phyloP scores from a whole-genome alignment of 306 rosid genomes.

The Pueraria montana region DNA sequence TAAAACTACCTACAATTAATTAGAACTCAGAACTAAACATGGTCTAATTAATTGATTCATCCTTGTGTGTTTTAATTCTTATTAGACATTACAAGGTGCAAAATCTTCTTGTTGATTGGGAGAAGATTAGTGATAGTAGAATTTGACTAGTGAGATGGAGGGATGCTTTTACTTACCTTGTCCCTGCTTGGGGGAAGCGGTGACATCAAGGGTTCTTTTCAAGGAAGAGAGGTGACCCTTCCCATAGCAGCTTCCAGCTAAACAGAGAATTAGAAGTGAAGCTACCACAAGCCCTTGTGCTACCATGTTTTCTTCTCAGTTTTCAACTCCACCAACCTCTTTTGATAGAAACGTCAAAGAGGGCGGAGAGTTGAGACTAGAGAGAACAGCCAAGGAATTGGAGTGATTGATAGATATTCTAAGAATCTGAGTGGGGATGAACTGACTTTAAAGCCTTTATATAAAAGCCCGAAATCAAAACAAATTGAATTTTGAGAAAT shows the following conservation, averaged over 20 bases:
- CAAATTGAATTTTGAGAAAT: constrained; percentile 22
- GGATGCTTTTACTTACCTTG: constrained; percentile 63
- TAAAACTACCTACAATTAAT: neutral
- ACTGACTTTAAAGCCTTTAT: constrained; percentile 40
- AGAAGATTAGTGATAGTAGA: neutral
- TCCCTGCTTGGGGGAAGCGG: constrained; percentile 72
- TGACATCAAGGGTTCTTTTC: constrained; percentile 63
- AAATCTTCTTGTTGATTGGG: neutral
- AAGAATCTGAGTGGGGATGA: constrained; percentile 42
- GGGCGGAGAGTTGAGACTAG: neutral
- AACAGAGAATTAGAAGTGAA: constrained; percentile 66
- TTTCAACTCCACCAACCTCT: constrained; percentile 18
- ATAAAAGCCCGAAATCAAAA: constrained; percentile 14
- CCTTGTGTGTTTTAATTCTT: neutral
- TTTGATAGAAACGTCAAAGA: constrained; percentile 31
- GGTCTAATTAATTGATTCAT: constrained; percentile 1
- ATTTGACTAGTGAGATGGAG: neutral
- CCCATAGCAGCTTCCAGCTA: constrained; percentile 63
- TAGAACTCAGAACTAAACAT: neutral
- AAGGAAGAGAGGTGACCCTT: constrained; percentile 65
- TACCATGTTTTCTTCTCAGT: constrained; percentile 61
- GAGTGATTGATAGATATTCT: neutral
- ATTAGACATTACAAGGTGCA: neutral
- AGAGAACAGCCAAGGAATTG: constrained; percentile 22
- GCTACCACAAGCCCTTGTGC: constrained; percentile 57